Evolutionary conservation across 2,329 filamentous ascomycete species (phyloP).

Genomic region (Colletotrichum falcatum): DNA sequence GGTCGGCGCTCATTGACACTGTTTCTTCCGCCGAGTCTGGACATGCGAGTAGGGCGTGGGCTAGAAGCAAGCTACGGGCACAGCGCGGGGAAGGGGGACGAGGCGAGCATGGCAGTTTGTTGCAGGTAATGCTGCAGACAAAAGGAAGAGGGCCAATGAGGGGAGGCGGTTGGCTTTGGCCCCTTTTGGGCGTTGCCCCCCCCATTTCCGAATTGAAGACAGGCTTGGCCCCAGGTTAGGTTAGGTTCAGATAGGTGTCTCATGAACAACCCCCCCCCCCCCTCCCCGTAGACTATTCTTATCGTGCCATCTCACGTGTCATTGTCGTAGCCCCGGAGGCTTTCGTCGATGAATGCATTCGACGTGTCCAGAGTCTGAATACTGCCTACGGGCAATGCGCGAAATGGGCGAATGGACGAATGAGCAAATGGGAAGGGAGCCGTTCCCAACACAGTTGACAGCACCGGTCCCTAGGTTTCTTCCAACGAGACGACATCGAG

Average conservation of each 20-base stretch:
- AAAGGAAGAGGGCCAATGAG: not conserved
- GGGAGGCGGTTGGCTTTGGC: slow-evolving; percentile 8
- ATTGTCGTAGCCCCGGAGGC: slow-evolving; percentile 26
- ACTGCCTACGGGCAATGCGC: too few species aligned
- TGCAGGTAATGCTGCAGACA: slow-evolving; percentile 20
- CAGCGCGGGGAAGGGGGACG: slow-evolving; percentile 6
- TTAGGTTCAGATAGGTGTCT: slow-evolving; percentile 32
- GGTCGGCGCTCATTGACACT: slow-evolving; percentile 16
- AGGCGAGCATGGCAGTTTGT: slow-evolving; percentile 18
- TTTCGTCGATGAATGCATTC: slow-evolving; percentile 23
- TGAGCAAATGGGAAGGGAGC: slow-evolving; percentile 27
- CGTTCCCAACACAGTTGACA: slow-evolving; percentile 3
- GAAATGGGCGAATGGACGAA: slow-evolving; percentile 24
- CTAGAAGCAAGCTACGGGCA: slow-evolving; percentile 7
- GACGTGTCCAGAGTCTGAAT: slow-evolving; percentile 25
- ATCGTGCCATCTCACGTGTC: slow-evolving; percentile 38
- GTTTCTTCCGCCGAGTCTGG: slow-evolving; percentile 11
- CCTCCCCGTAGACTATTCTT: slow-evolving; percentile 32
- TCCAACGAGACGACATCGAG: not conserved
- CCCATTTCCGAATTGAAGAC: slow-evolving; percentile 13
- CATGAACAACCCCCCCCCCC: too few species aligned
- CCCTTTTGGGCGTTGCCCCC: not conserved
- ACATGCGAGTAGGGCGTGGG: slow-evolving; percentile 28
- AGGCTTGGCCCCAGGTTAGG: slow-evolving; percentile 16
- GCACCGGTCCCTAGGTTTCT: slow-evolving; percentile 9